Conservation (phyloP, 2,329 filamentous ascomycete genomes). For the Stagonosporopsis tanaceti region DNA sequence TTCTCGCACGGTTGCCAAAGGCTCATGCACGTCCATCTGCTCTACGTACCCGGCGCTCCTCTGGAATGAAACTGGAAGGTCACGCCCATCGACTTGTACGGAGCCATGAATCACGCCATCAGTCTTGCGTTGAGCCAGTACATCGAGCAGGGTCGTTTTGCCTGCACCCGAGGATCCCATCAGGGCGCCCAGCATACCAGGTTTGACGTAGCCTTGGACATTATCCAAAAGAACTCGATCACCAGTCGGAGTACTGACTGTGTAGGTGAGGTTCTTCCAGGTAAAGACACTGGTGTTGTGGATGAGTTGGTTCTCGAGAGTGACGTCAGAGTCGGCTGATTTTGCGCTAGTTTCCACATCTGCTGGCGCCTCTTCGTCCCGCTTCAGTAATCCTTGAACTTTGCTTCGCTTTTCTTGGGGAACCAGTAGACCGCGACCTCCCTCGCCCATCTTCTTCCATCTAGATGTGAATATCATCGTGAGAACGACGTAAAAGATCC, state of each 20-base stretch:
- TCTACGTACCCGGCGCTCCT: conserved; percentile 37
- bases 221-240: conserved; percentile 58
- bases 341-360: conserved; percentile 26
- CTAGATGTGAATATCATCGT: conserved; percentile 64
- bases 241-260: conserved; percentile 59
- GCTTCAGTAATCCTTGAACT: neutral
- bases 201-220: conserved; percentile 61
- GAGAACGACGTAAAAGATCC: conserved; percentile 55
- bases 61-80: conserved; percentile 25
- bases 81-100: conserved; percentile 56
- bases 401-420: neutral
- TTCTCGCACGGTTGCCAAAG: conserved; percentile 8
- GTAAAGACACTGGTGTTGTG: conserved; percentile 68
- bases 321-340: neutral
- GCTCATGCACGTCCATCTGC: conserved; percentile 27
- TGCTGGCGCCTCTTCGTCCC: neutral
- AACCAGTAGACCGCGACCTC: conserved; percentile 60
- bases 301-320: conserved; percentile 55
- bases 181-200: conserved; percentile 58
- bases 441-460: conserved; percentile 60
- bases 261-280: conserved; percentile 62
- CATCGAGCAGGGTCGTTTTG: conserved; percentile 40
- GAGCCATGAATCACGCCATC: conserved; percentile 85
- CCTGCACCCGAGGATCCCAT: conserved; percentile 39
- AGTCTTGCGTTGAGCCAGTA: conserved; percentile 73